A percentile compares a stretch with the other conserved stretches of the same genome.
Conservation (phyloP, 805 yeast genomes). For the Candida dajiaensis region DNA sequence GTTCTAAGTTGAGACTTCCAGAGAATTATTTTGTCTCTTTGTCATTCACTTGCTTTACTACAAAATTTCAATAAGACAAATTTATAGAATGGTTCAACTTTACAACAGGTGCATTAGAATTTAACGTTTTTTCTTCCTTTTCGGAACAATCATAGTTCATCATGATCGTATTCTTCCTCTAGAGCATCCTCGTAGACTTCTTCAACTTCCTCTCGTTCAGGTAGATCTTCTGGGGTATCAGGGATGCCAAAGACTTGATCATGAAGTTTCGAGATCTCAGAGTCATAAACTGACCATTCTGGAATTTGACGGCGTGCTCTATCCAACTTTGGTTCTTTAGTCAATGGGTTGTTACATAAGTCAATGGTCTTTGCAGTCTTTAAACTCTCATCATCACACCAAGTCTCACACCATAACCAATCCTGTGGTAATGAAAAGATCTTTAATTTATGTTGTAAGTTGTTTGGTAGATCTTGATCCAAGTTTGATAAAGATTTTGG, state of each 20-base stretch:
- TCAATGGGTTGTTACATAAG: constrained; percentile 76
- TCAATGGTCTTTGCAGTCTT: constrained; percentile 71
- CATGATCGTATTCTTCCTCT: background rate
- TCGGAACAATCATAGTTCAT: background rate
- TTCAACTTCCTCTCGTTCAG: background rate
- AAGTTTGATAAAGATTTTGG: constrained; percentile 73
- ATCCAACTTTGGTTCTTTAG: constrained; percentile 73
- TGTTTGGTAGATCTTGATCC: constrained; percentile 93
- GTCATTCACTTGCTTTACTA: background rate
- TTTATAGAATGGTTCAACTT: background rate
- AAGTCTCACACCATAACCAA: constrained; percentile 93
- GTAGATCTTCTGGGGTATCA: background rate
- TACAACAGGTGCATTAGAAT: background rate
- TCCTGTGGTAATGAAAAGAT: constrained; percentile 73
- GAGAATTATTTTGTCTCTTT: background rate
- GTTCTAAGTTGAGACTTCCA: background rate
- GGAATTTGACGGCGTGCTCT: constrained; percentile 71
- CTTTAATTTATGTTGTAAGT: constrained; percentile 60
- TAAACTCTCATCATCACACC: constrained; percentile 69
- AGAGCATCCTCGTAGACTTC: background rate
- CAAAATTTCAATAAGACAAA: background rate
- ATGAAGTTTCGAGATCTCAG: constrained; percentile 37
- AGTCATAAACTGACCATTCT: constrained; percentile 69
- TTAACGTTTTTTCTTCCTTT: background rate
- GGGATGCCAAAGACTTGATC: constrained; percentile 9